Conservation (phyloP, 2,329 filamentous ascomycete genomes). For the Fusarium sacchari region DNA sequence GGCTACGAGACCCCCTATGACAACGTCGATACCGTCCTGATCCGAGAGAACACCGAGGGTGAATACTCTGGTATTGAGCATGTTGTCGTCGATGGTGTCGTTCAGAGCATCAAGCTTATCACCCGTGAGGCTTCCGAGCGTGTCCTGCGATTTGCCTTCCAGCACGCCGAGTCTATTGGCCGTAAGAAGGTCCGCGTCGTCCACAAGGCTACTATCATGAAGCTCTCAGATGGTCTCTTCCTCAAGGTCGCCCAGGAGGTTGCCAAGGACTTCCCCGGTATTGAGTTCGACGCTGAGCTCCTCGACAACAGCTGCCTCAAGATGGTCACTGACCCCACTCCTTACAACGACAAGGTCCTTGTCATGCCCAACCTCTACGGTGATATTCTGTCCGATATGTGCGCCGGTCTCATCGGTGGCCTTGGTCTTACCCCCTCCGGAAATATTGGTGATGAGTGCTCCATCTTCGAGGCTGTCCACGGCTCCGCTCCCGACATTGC, state of each 20-base stretch:
- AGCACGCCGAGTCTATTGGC: constrained; percentile 93
- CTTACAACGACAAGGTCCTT: constrained; percentile 99
- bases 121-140: constrained; percentile 94
- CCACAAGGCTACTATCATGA: constrained; percentile 99
- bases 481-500: constrained; percentile 97
- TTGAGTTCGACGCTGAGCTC: constrained; percentile 97
- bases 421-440: constrained; percentile 96
- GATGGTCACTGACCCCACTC: constrained; percentile 94
- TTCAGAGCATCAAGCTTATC: constrained; percentile 99
- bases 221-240: constrained; percentile 99
- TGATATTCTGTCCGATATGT: constrained; percentile 99
- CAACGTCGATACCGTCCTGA: constrained; percentile 94
- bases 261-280: constrained; percentile 92
- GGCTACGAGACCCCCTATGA: constrained; percentile 99
- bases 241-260: constrained; percentile 85
- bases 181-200: constrained; percentile 97
- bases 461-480: constrained; percentile 99
- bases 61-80: constrained; percentile 99
- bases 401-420: constrained; percentile 96
- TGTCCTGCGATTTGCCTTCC: constrained; percentile 96
- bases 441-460: constrained; percentile 99
- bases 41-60: constrained; percentile 99
- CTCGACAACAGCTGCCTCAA: constrained; percentile 99
- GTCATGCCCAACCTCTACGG: constrained; percentile 99
- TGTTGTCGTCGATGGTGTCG: constrained; percentile 95